Base-by-base conservation (phyloP, 164 flowering plant genomes). In the Cinnamomum micranthum region DNA sequence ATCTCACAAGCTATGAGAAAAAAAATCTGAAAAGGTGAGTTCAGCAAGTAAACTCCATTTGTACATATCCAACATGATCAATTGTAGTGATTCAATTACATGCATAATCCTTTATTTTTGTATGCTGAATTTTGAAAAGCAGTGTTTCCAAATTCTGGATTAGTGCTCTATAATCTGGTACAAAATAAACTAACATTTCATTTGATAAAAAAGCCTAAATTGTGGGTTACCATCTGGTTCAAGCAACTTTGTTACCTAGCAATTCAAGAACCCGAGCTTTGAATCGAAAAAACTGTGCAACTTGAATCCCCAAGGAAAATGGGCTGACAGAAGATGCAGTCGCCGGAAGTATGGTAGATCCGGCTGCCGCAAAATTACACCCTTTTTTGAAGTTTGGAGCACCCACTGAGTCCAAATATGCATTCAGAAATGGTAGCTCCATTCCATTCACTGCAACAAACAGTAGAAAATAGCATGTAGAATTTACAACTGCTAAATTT, bases 351-450 rank as follows among this genome's bases (percentile, higher is more conserved):
- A 91, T 81, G 20, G 93, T 92, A 3, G 97, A 88, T 0, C 91
- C 98, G 50, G 98, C 97, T 23, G 88, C 91, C 27, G 99, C 99
- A 85, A 92, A 96, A 64, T 96, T 92, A 82, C 98, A 85, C 9
- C 99, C 99, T 75, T 78, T 87, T 69, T 65, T 78, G 81, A 92
- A 96, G 76, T 25, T 84, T 12, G 98, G 98, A 12, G 82, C 58
- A 11, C 90, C 94, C 24, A 93, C 25, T 11, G 99, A 86, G 31
- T 96, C 99, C 89, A 96, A 75, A 77, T 96, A 96, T 0, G 98
- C 82, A 79, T 92, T 91, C 70, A 96, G 79, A 75, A 89, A 88
- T 47, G 97, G 97, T 41, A 90, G 69, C 68, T 91, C 90, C 88
- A 92, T 88, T 47, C 87, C 94, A 82, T 91, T 91, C 95, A 87